These are phyloP conservation scores for Kwoniella shandongensis DNA, from an alignment of 768 basidiomycete genomes.

Conservation along the genomic window DNA sequence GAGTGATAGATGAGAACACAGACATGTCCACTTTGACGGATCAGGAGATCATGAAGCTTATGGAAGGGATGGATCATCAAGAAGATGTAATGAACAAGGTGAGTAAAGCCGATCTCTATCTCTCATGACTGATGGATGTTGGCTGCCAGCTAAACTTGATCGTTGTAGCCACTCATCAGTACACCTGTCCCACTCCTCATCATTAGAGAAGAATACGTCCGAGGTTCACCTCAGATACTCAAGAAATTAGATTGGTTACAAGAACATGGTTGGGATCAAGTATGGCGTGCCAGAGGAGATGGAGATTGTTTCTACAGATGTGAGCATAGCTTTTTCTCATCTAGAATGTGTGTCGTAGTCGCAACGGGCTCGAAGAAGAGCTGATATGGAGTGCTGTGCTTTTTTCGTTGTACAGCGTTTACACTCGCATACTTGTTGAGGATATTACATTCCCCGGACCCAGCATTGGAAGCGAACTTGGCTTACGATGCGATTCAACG, in stretches of 20 bases:
- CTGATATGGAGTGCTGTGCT: too few species aligned
- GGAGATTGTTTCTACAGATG: slow-evolving; percentile 87
- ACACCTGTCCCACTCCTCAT: slow-evolving; percentile 46
- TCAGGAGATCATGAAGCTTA: slow-evolving; percentile 51
- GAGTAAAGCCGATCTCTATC: too few species aligned
- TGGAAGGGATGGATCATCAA: slow-evolving; percentile 42
- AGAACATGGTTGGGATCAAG: slow-evolving; percentile 63
- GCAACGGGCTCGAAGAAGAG: background rate
- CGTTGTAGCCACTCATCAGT: slow-evolving; percentile 50
- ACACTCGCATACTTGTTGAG: slow-evolving; percentile 77
- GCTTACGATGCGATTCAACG: slow-evolving; percentile 61
- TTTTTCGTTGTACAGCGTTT: slow-evolving; percentile 59
- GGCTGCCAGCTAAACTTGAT: too few species aligned
- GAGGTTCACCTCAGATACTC: slow-evolving; percentile 57
- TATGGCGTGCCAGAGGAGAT: slow-evolving; percentile 74
- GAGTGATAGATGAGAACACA: slow-evolving; percentile 51
- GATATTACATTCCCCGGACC: slow-evolving; percentile 60
- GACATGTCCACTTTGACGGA: slow-evolving; percentile 51
- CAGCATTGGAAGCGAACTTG: slow-evolving; percentile 57
- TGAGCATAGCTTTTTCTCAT: slow-evolving; percentile 51
- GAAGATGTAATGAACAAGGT: slow-evolving; percentile 35
- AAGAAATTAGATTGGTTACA: slow-evolving; percentile 74
- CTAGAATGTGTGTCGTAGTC: background rate
- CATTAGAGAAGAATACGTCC: slow-evolving; percentile 49
- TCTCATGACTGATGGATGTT: too few species aligned